These are phyloP conservation scores for Cinnamomum chago DNA, from an alignment of 164 flowering plant genomes.

Conservation along the genomic window DNA sequence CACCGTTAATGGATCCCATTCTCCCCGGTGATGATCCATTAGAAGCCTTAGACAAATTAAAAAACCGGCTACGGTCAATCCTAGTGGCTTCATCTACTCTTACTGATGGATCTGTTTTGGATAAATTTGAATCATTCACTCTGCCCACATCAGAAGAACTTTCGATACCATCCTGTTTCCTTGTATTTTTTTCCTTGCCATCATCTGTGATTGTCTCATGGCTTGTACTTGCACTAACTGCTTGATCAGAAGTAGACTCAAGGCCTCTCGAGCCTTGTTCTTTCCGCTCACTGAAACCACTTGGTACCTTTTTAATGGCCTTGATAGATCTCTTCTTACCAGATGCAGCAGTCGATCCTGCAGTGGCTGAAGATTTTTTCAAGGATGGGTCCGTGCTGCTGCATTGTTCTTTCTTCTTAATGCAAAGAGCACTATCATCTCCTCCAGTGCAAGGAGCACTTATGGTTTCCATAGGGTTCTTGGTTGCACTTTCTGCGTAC, in stretches of 20 bases:
- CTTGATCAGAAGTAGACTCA: constrained; percentile 19
- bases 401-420: constrained; percentile 13
- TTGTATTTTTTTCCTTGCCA: constrained; percentile 7
- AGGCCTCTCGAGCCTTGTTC: constrained; percentile 14
- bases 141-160: constrained; percentile 11
- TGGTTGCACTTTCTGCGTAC: constrained; percentile 10
- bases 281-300: constrained; percentile 12
- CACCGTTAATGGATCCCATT: constrained; percentile 24
- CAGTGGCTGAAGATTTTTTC: constrained; percentile 17
- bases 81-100: constrained; percentile 31
- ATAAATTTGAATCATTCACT: constrained; percentile 7
- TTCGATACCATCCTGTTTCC: constrained; percentile 18
- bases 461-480: constrained; percentile 17
- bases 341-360: constrained; percentile 7
- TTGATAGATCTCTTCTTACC: constrained; percentile 14
- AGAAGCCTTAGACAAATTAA: constrained; percentile 44
- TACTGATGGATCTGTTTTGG: constrained; percentile 20
- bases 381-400: constrained; percentile 12
- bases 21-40: constrained; percentile 28
- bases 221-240: constrained; percentile 4
- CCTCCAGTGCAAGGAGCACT: constrained; percentile 10
- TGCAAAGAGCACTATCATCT: background rate
- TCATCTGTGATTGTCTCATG: constrained; percentile 16
- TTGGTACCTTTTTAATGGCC: constrained; percentile 6
- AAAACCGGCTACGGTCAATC: constrained; percentile 42